Conservation (phyloP, 805 yeast species). For the Kodamaea leandrae region DNA sequence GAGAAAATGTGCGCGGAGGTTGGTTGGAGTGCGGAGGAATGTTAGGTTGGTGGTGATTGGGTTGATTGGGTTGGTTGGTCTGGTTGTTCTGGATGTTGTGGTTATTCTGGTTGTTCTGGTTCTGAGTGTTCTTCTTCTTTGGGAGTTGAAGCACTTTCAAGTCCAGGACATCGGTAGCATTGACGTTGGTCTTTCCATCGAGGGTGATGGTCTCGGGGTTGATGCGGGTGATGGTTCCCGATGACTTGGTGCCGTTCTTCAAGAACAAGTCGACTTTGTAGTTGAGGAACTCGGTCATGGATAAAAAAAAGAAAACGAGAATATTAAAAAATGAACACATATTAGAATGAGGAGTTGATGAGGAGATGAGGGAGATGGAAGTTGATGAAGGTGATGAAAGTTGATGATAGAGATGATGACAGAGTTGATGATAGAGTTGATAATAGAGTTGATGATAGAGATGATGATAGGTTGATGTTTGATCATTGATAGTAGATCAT, state of each 20-base stretch:
- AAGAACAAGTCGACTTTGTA: slow-evolving; percentile 38
- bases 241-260: slow-evolving; percentile 36
- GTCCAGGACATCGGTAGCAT: slow-evolving; percentile 47
- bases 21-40: not conserved
- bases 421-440: too few relatives aligned
- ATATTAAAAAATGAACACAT: not conserved
- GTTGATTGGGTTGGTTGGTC: slow-evolving; percentile 1
- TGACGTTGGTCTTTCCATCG: slow-evolving; percentile 19
- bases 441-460: too few relatives aligned
- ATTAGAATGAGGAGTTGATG: not conserved
- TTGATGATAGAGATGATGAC: too few relatives aligned
- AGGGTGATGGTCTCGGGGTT: slow-evolving; percentile 28
- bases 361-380: not conserved
- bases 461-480: too few relatives aligned
- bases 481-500: too few relatives aligned
- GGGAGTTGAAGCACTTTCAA: slow-evolving; percentile 59
- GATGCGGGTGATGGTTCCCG: slow-evolving; percentile 35
- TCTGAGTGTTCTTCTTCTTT: slow-evolving; percentile 12
- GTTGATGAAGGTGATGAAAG: too few relatives aligned
- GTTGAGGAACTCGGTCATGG: slow-evolving; percentile 41
- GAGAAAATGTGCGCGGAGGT: not conserved
- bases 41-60: not conserved
- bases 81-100: not conserved
- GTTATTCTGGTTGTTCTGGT: slow-evolving; percentile 1
- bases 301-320: not conserved